Evolutionary conservation across 768 basidiomycete genomes (phyloP).

Genomic region (Cyclocybe aegerita): DNA sequence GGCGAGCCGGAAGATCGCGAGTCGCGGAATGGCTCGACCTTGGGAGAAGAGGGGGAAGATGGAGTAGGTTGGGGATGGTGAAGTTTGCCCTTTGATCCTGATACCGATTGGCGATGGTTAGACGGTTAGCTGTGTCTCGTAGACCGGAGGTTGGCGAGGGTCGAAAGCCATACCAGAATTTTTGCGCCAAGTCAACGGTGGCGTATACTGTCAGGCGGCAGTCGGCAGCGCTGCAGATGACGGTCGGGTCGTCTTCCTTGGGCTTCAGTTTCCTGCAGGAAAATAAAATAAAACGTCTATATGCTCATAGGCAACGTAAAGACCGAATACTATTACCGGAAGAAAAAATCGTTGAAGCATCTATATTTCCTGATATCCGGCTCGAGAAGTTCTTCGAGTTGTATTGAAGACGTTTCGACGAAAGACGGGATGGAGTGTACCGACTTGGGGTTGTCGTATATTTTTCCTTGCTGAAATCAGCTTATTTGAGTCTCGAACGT

Average conservation of each 20-base stretch:
- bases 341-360: constrained; percentile 82
- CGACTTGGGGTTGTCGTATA: constrained; percentile 55
- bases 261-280: constrained; percentile 49
- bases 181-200: constrained; percentile 53
- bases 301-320: neutral
- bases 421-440: constrained; percentile 54
- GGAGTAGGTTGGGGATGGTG: constrained; percentile 59
- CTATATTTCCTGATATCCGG: constrained; percentile 62
- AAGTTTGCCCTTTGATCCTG: constrained; percentile 75
- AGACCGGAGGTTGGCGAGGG: neutral
- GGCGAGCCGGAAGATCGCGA: constrained; percentile 76
- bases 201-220: constrained; percentile 71
- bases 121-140: neutral
- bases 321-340: constrained; percentile 29
- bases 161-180: constrained; percentile 56
- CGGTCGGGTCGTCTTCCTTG: constrained; percentile 45
- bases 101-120: neutral
- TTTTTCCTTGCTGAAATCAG: constrained; percentile 45
- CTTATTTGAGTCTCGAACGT: neutral
- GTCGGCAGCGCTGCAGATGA: constrained; percentile 70
- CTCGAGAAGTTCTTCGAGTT: constrained; percentile 58
- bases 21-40: constrained; percentile 38
- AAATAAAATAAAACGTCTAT: neutral
- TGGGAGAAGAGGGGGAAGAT: constrained; percentile 41
- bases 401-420: constrained; percentile 52